A percentile compares a stretch with the other conserved stretches of the same genome.
Conservation (phyloP, 768 basidiomycete genomes). For the Hydnomerulius pinastri region DNA sequence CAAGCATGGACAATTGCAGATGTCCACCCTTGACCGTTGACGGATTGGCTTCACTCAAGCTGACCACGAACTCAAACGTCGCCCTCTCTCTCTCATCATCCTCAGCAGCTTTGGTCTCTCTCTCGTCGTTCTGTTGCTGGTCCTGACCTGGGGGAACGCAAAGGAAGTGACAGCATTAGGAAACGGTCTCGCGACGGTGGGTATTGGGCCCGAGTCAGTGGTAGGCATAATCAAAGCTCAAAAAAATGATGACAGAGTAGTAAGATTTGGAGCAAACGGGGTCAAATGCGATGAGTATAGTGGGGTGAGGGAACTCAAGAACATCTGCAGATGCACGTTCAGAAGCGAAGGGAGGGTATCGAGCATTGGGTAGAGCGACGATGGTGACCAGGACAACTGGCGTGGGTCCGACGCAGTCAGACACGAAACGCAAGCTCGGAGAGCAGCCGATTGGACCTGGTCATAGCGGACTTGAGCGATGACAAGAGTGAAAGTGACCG, state of each 20-base stretch:
- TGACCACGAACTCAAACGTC: conserved; percentile 83
- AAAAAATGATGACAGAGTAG: conserved; percentile 67
- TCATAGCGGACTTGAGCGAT: conserved; percentile 3
- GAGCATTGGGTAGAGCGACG: conserved; percentile 70
- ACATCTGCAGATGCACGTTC: conserved; percentile 56
- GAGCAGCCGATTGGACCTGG: conserved; percentile 73
- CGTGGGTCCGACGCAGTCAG: conserved; percentile 59
- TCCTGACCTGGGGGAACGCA: conserved; percentile 40
- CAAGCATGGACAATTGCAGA: conserved; percentile 70
- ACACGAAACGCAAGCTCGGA: conserved; percentile 70
- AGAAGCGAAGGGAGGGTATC: conserved; percentile 68
- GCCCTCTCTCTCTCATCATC: conserved; percentile 69
- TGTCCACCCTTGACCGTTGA: conserved; percentile 78
- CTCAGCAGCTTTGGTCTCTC: conserved; percentile 42
- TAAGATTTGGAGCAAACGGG: conserved; percentile 75
- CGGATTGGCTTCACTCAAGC: conserved; percentile 73
- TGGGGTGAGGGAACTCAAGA: conserved; percentile 69
- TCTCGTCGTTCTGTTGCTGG: conserved; percentile 30
- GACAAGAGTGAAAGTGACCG: neutral
- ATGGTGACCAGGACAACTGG: conserved; percentile 61
- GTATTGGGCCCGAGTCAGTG: conserved; percentile 54
- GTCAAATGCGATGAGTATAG: conserved; percentile 66
- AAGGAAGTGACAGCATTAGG: conserved; percentile 38
- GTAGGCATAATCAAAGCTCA: conserved; percentile 69
- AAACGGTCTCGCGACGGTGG: conserved; percentile 50